phyloP scores from a whole-genome alignment of 306 rosid species.

The Cucumis hystrix region DNA sequence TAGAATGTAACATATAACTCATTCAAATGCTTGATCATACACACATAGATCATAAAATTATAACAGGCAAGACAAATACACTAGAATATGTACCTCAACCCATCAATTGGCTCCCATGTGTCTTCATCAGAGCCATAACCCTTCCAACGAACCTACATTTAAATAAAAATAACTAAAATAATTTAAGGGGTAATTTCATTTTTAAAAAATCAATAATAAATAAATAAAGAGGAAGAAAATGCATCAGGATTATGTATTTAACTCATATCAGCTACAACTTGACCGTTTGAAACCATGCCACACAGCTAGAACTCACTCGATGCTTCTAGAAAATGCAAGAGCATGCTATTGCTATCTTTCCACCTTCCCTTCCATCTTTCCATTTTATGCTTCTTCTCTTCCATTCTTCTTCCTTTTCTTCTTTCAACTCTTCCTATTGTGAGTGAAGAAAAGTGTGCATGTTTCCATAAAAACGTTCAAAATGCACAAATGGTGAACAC shows the following conservation, averaged over 20 bases:
- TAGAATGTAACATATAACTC: not conserved
- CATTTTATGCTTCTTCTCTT: not conserved
- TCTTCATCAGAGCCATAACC: conserved; percentile 54
- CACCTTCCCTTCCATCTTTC: not conserved
- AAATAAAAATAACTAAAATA: not conserved
- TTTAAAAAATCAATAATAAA: too few species aligned
- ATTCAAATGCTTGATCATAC: not conserved
- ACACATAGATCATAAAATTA: not conserved
- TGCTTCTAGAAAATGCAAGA: not conserved
- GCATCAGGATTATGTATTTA: not conserved
- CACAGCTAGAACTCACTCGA: not conserved
- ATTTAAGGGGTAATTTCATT: not conserved
- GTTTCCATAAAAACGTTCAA: not conserved
- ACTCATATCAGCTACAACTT: not conserved
- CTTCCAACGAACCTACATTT: conserved; percentile 58
- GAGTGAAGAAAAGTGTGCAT: not conserved
- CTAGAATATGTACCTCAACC: conserved; percentile 29
- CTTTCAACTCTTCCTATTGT: not conserved
- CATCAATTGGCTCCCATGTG: conserved; percentile 69
- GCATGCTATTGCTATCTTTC: not conserved
- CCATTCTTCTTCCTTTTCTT: not conserved
- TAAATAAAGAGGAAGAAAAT: too few species aligned
- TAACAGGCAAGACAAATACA: not conserved
- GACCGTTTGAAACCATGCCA: not conserved
- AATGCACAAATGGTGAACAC: not conserved